A percentile compares a stretch with the other conserved stretches of the same genome.
Conservation (phyloP, 2,329 filamentous ascomycete species). For the Thermothelomyces thermophilus region DNA sequence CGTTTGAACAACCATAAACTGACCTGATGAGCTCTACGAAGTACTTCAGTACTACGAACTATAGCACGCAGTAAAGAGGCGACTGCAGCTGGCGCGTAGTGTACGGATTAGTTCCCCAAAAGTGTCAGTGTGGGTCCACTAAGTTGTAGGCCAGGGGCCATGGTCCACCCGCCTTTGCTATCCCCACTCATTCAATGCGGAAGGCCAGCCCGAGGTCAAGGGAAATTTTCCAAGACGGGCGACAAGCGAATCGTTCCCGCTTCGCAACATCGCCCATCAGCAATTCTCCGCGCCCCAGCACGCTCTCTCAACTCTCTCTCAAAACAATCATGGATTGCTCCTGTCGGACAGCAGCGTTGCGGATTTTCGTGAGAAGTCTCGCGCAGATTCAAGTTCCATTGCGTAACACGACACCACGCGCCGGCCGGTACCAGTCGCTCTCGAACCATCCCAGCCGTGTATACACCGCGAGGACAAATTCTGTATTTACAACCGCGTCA, state of each 20-base stretch:
- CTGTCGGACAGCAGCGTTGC: constrained; percentile 40
- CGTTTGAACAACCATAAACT: no score
- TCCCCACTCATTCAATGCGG: neutral
- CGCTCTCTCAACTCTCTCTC: neutral
- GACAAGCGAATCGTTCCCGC: no score
- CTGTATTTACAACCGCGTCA: neutral
- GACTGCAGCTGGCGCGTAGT: no score
- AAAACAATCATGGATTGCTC: constrained; percentile 41
- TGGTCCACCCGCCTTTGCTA: no score
- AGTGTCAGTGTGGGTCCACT: no score
- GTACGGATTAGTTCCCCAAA: no score
- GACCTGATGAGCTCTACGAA: no score
- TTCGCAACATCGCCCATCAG: no score
- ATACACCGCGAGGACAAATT: neutral
- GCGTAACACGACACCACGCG: constrained; percentile 5
- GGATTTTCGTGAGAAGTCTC: constrained; percentile 43
- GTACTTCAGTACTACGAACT: no score
- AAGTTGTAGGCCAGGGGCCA: no score
- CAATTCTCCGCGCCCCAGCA: neutral
- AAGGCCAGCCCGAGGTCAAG: neutral
- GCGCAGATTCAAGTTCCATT: constrained; percentile 33
- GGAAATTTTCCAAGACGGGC: neutral
- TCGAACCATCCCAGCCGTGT: neutral
- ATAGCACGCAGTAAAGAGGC: no score
- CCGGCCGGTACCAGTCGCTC: constrained; percentile 14